Evolutionary conservation across 495 filamentous ascomycete genomes (phyloP).

Genomic region (Hyphodiscus hymeniophilus): DNA sequence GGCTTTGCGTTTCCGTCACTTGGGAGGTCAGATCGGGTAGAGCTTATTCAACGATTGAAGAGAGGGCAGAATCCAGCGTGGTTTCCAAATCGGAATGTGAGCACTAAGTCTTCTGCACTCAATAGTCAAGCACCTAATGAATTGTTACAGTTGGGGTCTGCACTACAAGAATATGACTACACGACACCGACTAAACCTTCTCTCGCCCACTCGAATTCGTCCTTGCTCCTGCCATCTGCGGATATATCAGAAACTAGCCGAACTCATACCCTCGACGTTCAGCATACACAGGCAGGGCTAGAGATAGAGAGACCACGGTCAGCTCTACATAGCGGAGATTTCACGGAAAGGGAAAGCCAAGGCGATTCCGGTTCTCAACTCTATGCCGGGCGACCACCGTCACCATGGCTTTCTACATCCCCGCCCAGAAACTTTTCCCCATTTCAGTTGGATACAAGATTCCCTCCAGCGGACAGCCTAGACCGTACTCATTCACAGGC

Average conservation of each 20-base stretch:
- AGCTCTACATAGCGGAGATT: constrained; percentile 84
- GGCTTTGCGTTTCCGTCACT: constrained; percentile 11
- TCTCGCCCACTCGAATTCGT: constrained; percentile 1
- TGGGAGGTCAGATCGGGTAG: constrained; percentile 47
- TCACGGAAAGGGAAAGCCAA: constrained; percentile 43
- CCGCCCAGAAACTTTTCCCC: constrained; percentile 36
- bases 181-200: constrained; percentile 12
- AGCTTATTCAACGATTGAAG: constrained; percentile 82
- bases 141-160: constrained; percentile 10
- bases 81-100: constrained; percentile 57
- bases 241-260: constrained; percentile 12
- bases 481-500: constrained; percentile 30
- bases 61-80: constrained; percentile 69
- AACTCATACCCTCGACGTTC: constrained; percentile 3
- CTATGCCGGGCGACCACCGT: constrained; percentile 10
- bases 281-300: constrained; percentile 28
- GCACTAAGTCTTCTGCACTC: constrained; percentile 21
- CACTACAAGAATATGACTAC: constrained; percentile 14
- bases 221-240: constrained; percentile 15
- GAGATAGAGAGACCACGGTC: constrained; percentile 79
- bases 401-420: constrained; percentile 31
- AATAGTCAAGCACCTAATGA: not conserved
- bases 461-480: constrained; percentile 13
- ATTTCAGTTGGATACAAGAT: constrained; percentile 30
- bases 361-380: constrained; percentile 17